A percentile compares a stretch with the other conserved stretches of the same genome.
phyloP scores from a whole-genome alignment of 1,139 yeast genomes.

The Saccharomyces hybrid region DNA sequence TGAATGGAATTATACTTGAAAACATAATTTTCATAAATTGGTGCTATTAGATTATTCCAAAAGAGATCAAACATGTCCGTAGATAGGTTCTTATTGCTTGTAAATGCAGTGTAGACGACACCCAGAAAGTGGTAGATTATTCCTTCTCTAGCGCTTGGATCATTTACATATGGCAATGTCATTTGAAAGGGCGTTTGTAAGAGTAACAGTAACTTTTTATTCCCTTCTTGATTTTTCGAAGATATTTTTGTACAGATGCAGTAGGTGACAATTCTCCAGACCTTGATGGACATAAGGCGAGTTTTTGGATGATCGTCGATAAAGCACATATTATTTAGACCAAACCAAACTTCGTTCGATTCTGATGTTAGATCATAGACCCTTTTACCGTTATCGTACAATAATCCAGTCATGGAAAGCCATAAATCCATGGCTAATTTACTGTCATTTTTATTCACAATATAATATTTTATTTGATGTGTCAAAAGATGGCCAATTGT shows the following conservation, averaged over 20 bases:
- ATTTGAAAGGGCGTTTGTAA: slow-evolving; percentile 14
- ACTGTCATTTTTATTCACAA: slow-evolving; percentile 15
- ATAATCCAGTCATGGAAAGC: slow-evolving; percentile 24
- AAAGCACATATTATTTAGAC: slow-evolving; percentile 16
- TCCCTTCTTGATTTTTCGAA: background rate
- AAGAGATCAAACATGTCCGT: slow-evolving; percentile 6
- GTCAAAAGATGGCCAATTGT: slow-evolving; percentile 17
- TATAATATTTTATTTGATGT: slow-evolving; percentile 13
- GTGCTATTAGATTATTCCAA: slow-evolving; percentile 14
- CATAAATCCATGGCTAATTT: slow-evolving; percentile 28
- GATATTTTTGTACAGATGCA: slow-evolving; percentile 13
- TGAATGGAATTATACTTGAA: slow-evolving; percentile 5
- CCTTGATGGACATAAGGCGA: slow-evolving; percentile 18
- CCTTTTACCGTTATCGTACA: slow-evolving; percentile 16
- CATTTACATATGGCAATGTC: slow-evolving; percentile 3
- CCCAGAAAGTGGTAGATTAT: slow-evolving; percentile 12
- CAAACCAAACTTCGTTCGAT: slow-evolving; percentile 17
- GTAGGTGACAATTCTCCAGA: slow-evolving; percentile 26
- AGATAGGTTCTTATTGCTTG: background rate
- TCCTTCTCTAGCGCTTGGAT: slow-evolving; percentile 1
- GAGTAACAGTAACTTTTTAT: slow-evolving; percentile 5
- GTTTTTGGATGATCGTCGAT: slow-evolving; percentile 8
- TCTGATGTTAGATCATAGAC: slow-evolving; percentile 7
- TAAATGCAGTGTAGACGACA: slow-evolving; percentile 11
- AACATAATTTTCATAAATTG: slow-evolving; percentile 8